A percentile compares a stretch with the other conserved stretches of the same genome.
Conservation (phyloP, 441 rosid genomes). For the Pelargonium citronellum region DNA sequence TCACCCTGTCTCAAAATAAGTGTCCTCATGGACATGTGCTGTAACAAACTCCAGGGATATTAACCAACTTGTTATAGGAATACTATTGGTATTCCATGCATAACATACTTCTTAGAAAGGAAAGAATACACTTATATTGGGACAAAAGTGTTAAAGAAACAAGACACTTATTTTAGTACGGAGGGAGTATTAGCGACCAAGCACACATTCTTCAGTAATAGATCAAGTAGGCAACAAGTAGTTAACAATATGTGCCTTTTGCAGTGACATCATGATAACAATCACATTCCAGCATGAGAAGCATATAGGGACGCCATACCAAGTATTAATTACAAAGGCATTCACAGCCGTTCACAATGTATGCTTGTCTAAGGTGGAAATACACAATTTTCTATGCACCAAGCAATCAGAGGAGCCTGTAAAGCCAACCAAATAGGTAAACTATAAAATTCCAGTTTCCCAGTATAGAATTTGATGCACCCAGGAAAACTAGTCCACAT, state of each 20-base stretch:
- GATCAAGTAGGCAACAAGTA: no score
- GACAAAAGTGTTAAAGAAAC: no score
- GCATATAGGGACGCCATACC: neutral
- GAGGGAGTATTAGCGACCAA: neutral
- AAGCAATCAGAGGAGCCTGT: neutral
- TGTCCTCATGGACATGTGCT: no score
- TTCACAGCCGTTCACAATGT: neutral
- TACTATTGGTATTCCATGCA: no score
- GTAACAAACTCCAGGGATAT: no score
- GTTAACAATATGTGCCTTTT: no score
- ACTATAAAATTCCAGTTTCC: neutral
- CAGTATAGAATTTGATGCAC: neutral
- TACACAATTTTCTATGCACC: neutral
- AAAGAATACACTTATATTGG: no score
- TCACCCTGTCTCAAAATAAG: no score
- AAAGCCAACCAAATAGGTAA: slow-evolving; percentile 8
- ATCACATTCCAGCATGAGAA: neutral
- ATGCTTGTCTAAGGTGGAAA: neutral
- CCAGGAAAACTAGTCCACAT: neutral
- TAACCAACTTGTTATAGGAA: no score
- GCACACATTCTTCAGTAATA: neutral
- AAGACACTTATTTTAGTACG: no score
- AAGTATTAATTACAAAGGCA: neutral
- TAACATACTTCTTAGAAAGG: no score
- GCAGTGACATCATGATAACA: neutral